A percentile compares a stretch with the other conserved stretches of the same genome.
These are phyloP conservation scores for Pyrenochaeta sp. DNA, from an alignment of 2,329 filamentous ascomycete genomes.

Conservation along the genomic window DNA sequence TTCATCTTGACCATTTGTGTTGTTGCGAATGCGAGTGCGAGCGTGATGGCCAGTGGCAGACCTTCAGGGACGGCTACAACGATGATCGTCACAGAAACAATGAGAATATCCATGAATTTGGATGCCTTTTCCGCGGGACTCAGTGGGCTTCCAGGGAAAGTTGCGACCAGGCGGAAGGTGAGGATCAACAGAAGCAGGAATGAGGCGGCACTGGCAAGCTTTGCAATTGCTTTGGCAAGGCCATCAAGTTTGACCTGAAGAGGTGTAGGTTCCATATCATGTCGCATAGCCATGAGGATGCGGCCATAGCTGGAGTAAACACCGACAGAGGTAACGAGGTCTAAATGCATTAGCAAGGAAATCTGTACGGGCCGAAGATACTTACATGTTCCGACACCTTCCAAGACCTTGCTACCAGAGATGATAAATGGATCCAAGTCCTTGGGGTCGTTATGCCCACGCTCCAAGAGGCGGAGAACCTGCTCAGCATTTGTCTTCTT, in stretches of 20 bases:
- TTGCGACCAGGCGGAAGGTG: constrained; percentile 46
- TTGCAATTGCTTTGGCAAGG: constrained; percentile 80
- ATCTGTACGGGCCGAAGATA: background rate
- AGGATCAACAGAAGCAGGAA: constrained; percentile 72
- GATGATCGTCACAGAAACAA: constrained; percentile 70
- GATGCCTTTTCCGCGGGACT: constrained; percentile 78
- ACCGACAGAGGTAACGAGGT: constrained; percentile 75
- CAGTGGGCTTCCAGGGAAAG: constrained; percentile 50
- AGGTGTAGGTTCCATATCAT: constrained; percentile 78
- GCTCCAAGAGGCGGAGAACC: constrained; percentile 69
- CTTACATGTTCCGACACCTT: constrained; percentile 74
- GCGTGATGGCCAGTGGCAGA: constrained; percentile 71
- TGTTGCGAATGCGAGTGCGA: constrained; percentile 71
- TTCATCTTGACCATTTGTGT: constrained; percentile 57
- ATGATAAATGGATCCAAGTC: constrained; percentile 86
- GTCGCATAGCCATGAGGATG: constrained; percentile 77
- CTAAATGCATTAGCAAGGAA: constrained; percentile 2
- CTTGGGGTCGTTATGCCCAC: constrained; percentile 63
- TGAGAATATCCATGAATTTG: constrained; percentile 68
- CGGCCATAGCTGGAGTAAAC: constrained; percentile 77
- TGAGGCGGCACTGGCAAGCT: constrained; percentile 76
- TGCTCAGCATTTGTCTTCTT: constrained; percentile 71
- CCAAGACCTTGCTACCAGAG: constrained; percentile 79
- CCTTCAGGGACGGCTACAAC: constrained; percentile 74
- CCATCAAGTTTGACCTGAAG: constrained; percentile 78